A percentile compares a stretch with the other conserved stretches of the same genome.
These are phyloP conservation scores for Boletellus ananas DNA, from an alignment of 768 basidiomycete species.

Conservation along the genomic window DNA sequence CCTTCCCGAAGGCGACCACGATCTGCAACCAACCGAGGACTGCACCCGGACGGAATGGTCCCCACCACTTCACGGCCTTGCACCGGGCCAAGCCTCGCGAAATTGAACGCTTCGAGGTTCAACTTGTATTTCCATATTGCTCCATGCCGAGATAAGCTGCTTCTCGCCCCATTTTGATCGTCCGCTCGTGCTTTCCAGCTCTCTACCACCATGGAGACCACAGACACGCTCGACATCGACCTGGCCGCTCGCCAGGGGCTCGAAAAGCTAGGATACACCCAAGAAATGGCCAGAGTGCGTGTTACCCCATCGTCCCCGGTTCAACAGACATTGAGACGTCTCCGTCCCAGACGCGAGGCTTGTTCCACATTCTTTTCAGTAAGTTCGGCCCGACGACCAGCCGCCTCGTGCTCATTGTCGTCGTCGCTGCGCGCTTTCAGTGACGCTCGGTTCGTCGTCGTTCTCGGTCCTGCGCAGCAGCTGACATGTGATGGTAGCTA, in stretches of 20 bases:
- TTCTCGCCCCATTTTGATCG: neutral
- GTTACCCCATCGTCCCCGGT: neutral
- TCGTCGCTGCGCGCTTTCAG: constrained; percentile 21
- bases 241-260: constrained; percentile 33
- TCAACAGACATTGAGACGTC: neutral
- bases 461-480: neutral
- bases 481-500: constrained; percentile 36
- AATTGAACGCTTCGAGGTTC: too few relatives aligned
- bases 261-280: constrained; percentile 53
- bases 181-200: neutral
- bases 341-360: constrained; percentile 41
- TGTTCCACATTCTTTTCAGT: constrained; percentile 55
- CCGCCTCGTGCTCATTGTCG: neutral
- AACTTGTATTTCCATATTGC: neutral
- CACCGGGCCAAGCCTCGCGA: too few relatives aligned
- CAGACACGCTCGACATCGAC: constrained; percentile 19
- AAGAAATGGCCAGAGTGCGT: constrained; percentile 51
- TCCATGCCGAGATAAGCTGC: neutral
- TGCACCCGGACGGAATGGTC: too few relatives aligned
- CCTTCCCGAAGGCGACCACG: too few relatives aligned
- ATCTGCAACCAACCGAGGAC: too few relatives aligned
- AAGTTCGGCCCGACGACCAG: constrained; percentile 14
- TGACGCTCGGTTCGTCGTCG: constrained; percentile 43
- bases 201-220: constrained; percentile 10
- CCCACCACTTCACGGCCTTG: too few relatives aligned